Conservation (phyloP, 139 green algal genomes). For the Raphidocelis subcapitata region DNA sequence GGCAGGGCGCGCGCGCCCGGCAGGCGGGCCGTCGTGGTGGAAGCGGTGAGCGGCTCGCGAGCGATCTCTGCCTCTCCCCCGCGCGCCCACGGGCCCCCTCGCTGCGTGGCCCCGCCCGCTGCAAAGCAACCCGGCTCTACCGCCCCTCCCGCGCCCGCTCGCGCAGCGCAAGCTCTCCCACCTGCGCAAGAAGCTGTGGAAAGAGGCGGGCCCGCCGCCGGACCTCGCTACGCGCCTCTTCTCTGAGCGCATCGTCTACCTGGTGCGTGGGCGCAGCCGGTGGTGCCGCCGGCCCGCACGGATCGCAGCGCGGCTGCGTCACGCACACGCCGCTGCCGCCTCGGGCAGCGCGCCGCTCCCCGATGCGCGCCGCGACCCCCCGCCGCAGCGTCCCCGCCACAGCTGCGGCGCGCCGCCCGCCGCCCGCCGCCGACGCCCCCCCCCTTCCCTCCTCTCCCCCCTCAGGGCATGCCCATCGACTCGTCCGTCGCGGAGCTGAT, state of each 20-base stretch:
- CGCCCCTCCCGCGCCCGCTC: not conserved
- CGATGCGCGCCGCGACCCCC: not conserved
- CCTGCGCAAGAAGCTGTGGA: conserved; percentile 57
- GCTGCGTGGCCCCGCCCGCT: not conserved
- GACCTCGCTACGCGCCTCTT: conserved; percentile 98
- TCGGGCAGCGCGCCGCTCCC: not conserved
- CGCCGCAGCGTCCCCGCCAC: too few relatives aligned
- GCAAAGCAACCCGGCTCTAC: not conserved
- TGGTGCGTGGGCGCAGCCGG: conserved; percentile 61
- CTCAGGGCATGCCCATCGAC: conserved; percentile 63
- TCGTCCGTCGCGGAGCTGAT: conserved; percentile 55
- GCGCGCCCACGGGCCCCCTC: not conserved
- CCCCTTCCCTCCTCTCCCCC: not conserved
- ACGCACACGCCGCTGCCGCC: not conserved
- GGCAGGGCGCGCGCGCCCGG: too few relatives aligned
- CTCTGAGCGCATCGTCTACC: conserved; percentile 97
- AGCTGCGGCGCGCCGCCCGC: too few relatives aligned
- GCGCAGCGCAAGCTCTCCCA: conserved; percentile 48
- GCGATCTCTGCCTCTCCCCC: not conserved
- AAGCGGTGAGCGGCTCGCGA: too few relatives aligned
- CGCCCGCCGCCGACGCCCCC: not conserved
- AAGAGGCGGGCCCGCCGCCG: conserved; percentile 75
- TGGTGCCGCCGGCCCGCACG: not conserved
- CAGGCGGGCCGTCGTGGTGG: too few relatives aligned
- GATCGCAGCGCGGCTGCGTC: not conserved